These are phyloP conservation scores for Hypoxylon lenormandii DNA, from an alignment of 495 filamentous ascomycete species.

Conservation along the genomic window DNA sequence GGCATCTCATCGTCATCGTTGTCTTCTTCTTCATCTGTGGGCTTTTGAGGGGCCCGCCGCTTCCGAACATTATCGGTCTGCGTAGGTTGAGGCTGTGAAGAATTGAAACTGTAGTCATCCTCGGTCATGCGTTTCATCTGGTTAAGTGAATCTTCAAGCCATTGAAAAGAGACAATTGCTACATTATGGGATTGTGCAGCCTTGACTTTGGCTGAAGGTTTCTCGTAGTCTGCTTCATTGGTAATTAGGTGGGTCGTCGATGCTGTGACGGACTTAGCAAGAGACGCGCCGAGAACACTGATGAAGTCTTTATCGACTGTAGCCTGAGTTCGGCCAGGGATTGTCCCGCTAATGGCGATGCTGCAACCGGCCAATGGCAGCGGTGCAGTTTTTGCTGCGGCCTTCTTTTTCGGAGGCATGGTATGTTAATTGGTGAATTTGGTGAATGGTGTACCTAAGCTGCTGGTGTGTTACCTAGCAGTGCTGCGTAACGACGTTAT, in stretches of 20 bases:
- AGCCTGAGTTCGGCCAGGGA: slow-evolving; percentile 66
- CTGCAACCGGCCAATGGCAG: slow-evolving; percentile 58
- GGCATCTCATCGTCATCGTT: slow-evolving; percentile 30
- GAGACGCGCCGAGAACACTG: slow-evolving; percentile 62
- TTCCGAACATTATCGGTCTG: slow-evolving; percentile 45
- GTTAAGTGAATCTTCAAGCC: slow-evolving; percentile 68
- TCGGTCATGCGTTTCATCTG: slow-evolving; percentile 60
- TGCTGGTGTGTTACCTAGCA: neutral
- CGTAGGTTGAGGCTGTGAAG: slow-evolving; percentile 37
- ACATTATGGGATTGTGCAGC: slow-evolving; percentile 63
- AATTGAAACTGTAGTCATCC: slow-evolving; percentile 48
- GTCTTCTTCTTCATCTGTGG: slow-evolving; percentile 43
- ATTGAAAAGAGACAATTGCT: slow-evolving; percentile 70
- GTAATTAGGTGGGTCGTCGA: slow-evolving; percentile 72
- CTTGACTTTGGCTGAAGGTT: slow-evolving; percentile 61
- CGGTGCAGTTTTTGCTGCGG: slow-evolving; percentile 31
- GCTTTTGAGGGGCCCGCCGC: slow-evolving; percentile 33
- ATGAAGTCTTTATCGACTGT: slow-evolving; percentile 58
- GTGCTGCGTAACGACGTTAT: too few species aligned
- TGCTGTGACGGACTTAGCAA: slow-evolving; percentile 59
- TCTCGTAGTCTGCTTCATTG: slow-evolving; percentile 65
- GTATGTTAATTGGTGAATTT: neutral
- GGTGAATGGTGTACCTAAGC: neutral
- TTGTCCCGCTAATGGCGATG: slow-evolving; percentile 72
- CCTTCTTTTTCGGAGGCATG: slow-evolving; percentile 18